Percentiles rank a stretch among this genome's conserved stretches.
Evolutionary conservation across 805 yeast species (phyloP).

Genomic region (Myxozyma mucilagina): DNA sequence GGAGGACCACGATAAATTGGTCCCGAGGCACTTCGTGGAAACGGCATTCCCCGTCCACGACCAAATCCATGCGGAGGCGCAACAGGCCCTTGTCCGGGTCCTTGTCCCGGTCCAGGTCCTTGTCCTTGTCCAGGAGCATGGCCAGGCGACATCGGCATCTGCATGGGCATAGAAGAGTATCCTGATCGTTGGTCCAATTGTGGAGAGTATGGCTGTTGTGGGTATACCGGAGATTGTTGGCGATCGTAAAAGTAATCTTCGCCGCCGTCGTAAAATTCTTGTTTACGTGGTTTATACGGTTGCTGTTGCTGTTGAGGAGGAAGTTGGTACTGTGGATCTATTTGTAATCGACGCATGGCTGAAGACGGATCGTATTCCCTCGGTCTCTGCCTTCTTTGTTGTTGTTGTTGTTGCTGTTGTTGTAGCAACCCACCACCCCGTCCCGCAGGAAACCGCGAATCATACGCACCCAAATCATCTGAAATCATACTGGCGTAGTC

Average conservation of each 20-base stretch:
- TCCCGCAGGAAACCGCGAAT: conserved; percentile 23
- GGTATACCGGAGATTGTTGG: background rate
- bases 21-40: conserved; percentile 8
- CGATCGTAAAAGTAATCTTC: conserved; percentile 14
- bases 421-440: conserved; percentile 17
- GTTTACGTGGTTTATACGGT: background rate
- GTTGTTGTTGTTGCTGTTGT: conserved; percentile 13
- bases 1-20: background rate
- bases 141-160: conserved; percentile 1
- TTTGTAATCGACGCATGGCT: background rate
- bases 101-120: background rate
- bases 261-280: conserved; percentile 6
- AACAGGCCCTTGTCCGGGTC: conserved; percentile 10
- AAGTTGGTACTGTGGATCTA: conserved; percentile 3
- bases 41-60: conserved; percentile 5
- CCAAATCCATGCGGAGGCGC: conserved; percentile 10
- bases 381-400: background rate
- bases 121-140: background rate
- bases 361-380: background rate
- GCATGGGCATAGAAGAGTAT: background rate
- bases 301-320: conserved; percentile 9
- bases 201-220: conserved; percentile 1
- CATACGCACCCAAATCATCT: conserved; percentile 23
- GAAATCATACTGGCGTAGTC: conserved; percentile 21
- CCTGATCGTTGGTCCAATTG: background rate